Evolutionary conservation across 352 stramenopile genomes (phyloP).

Genomic region (Phytophthora melonis): DNA sequence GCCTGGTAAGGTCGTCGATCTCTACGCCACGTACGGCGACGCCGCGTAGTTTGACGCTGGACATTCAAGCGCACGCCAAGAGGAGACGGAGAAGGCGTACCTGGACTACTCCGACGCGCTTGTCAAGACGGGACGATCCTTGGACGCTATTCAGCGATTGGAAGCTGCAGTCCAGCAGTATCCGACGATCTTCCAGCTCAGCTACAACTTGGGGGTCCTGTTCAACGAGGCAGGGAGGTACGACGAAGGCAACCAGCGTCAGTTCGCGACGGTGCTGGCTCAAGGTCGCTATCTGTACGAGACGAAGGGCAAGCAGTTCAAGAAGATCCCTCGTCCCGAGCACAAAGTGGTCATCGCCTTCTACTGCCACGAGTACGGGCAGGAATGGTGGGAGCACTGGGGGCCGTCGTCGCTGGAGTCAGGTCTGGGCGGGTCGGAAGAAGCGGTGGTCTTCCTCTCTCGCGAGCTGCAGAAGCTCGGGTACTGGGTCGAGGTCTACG

Average conservation of each 20-base stretch:
- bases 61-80: slow-evolving; percentile 1
- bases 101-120: slow-evolving; percentile 59
- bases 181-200: slow-evolving; percentile 45
- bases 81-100: slow-evolving; percentile 45
- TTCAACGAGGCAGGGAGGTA: slow-evolving; percentile 41
- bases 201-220: slow-evolving; percentile 69
- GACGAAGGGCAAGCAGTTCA: slow-evolving; percentile 32
- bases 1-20: slow-evolving; percentile 32
- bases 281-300: slow-evolving; percentile 48
- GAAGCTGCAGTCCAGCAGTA: slow-evolving; percentile 30
- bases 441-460: slow-evolving; percentile 91
- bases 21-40: slow-evolving; percentile 39
- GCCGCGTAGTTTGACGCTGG: slow-evolving; percentile 12
- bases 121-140: slow-evolving; percentile 14
- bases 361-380: slow-evolving; percentile 94
- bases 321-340: slow-evolving; percentile 40
- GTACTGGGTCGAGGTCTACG: slow-evolving; percentile 92
- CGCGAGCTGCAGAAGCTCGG: slow-evolving; percentile 79
- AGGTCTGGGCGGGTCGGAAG: slow-evolving; percentile 91
- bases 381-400: slow-evolving; percentile 92
- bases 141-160: slow-evolving; percentile 51
- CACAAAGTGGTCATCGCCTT: slow-evolving; percentile 67
- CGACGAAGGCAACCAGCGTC: slow-evolving; percentile 35
- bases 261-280: slow-evolving; percentile 43
- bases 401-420: slow-evolving; percentile 73